Evolutionary conservation across 352 stramenopile species (phyloP).

Genomic region (Thraustochytrium sp.): DNA sequence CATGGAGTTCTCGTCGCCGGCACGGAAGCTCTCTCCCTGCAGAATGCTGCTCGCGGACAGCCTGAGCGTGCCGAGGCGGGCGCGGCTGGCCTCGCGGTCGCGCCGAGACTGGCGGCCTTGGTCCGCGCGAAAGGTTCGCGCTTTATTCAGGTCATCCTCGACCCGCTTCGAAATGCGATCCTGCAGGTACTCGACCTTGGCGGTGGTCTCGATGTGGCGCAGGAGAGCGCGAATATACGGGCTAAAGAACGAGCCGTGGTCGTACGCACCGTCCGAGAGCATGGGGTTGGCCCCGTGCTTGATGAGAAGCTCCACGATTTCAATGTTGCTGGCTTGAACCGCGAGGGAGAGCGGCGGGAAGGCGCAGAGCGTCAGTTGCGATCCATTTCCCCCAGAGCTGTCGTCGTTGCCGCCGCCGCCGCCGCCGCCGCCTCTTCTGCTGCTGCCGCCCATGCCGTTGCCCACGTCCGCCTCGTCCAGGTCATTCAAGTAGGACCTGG

Average conservation of each 20-base stretch:
- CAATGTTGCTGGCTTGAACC: constrained; percentile 16
- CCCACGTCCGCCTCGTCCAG: no score
- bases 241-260: neutral
- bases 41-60: neutral
- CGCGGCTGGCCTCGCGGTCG: no score
- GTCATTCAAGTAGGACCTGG: no score
- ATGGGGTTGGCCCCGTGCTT: constrained; percentile 24
- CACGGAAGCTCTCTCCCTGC: no score
- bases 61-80: neutral
- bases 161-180: neutral
- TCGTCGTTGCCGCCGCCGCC: no score
- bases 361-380: neutral
- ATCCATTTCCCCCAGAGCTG: no score
- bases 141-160: neutral
- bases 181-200: constrained; percentile 30
- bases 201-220: constrained; percentile 22
- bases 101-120: no score
- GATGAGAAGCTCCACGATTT: constrained; percentile 30
- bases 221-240: constrained; percentile 14
- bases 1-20: no score
- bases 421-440: no score
- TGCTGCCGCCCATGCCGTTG: no score
- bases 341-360: constrained; percentile 26
- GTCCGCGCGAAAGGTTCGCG: neutral
- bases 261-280: neutral